Conservation (phyloP, 2,329 filamentous ascomycete species). For the Claviceps arundinis region DNA sequence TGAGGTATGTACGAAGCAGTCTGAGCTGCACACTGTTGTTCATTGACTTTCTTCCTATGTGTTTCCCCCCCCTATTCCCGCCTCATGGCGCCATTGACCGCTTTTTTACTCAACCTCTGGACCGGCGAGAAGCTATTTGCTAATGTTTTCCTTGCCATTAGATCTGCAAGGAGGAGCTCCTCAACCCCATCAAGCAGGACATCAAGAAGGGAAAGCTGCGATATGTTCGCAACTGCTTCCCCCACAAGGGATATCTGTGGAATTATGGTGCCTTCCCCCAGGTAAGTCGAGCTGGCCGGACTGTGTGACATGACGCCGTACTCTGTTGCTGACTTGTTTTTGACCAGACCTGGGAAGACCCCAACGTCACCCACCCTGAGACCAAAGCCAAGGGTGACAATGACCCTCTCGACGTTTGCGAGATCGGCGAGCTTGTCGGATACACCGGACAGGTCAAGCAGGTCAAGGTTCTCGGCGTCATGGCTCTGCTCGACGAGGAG, state of each 20-base stretch:
- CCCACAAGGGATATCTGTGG: conserved; percentile 99
- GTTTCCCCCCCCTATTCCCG: background rate
- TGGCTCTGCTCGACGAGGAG: conserved; percentile 97
- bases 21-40: background rate
- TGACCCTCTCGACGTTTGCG: conserved; percentile 97
- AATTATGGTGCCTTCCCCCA: conserved; percentile 99
- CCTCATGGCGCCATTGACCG: background rate
- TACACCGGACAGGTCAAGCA: conserved; percentile 97
- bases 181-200: conserved; percentile 99
- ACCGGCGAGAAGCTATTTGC: conserved; percentile 3
- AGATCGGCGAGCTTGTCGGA: conserved; percentile 96
- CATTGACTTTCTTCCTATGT: background rate
- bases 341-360: conserved; percentile 92
- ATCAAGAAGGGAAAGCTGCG: conserved; percentile 99
- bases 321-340: background rate
- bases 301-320: background rate
- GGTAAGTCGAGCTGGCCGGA: conserved; percentile 36
- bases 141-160: conserved; percentile 24
- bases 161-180: conserved; percentile 97
- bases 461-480: conserved; percentile 98
- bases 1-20: conserved; percentile 53
- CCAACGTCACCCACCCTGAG: conserved; percentile 88
- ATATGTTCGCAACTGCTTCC: conserved; percentile 99
- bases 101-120: background rate
- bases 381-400: conserved; percentile 99